A percentile compares a stretch with the other conserved stretches of the same genome.
phyloP scores from a whole-genome alignment of 495 filamentous ascomycete species.

The Penicillium odoratum region DNA sequence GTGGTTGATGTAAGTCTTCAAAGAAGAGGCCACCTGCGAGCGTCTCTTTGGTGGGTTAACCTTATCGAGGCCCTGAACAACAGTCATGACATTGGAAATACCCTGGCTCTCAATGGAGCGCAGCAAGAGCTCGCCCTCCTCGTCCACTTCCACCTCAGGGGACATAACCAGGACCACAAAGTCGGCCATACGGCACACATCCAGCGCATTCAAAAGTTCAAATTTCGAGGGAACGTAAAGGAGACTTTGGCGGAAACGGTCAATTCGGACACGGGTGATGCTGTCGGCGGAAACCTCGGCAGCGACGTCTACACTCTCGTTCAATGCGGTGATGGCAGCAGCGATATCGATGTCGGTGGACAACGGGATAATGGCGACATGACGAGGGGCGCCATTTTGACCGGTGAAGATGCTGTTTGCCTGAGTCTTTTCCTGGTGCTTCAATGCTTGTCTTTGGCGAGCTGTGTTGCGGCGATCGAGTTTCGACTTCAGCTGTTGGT shows the following conservation, averaged over 20 bases:
- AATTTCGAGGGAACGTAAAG: constrained; percentile 74
- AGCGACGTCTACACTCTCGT: constrained; percentile 74
- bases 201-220: constrained; percentile 72
- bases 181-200: constrained; percentile 86
- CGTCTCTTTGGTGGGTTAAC: constrained; percentile 77
- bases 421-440: constrained; percentile 75
- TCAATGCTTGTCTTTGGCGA: constrained; percentile 77
- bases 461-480: constrained; percentile 91
- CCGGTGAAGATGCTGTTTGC: constrained; percentile 79
- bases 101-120: constrained; percentile 89
- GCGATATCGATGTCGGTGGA: constrained; percentile 66
- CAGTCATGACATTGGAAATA: constrained; percentile 78
- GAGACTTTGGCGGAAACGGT: constrained; percentile 89
- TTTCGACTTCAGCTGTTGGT: constrained; percentile 97
- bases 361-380: constrained; percentile 89
- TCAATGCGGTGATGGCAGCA: constrained; percentile 67
- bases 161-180: constrained; percentile 85
- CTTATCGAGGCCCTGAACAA: constrained; percentile 75
- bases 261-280: constrained; percentile 65
- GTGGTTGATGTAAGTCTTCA: constrained; percentile 88
- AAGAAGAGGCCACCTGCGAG: constrained; percentile 69
- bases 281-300: constrained; percentile 61
- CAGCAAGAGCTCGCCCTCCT: constrained; percentile 76
- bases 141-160: constrained; percentile 77
- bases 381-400: constrained; percentile 79